phyloP scores from a whole-genome alignment of 192 early-diverging fungal genomes.

The Chytriomyces confervae region DNA sequence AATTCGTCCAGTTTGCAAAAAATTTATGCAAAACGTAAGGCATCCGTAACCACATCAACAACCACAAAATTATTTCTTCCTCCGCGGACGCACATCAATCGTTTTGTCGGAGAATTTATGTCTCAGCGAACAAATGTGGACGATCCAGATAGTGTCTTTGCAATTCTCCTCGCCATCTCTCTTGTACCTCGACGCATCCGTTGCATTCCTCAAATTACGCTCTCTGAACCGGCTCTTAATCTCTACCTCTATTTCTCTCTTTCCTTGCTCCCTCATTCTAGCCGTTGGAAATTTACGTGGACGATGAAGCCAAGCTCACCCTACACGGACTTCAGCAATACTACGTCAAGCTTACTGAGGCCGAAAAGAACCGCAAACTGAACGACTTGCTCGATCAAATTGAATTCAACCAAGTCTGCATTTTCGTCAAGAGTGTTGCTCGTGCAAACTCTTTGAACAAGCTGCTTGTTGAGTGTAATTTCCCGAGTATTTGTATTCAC shows the following conservation, averaged over 20 bases:
- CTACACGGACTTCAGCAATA: slow-evolving; percentile 97
- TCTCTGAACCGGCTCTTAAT: no score
- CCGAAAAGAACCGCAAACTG: slow-evolving; percentile 91
- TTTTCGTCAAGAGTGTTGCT: slow-evolving; percentile 91
- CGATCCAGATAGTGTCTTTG: background rate
- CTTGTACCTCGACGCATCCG: background rate
- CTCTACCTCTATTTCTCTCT: background rate
- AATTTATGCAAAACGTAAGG: slow-evolving; percentile 93
- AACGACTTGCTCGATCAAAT: slow-evolving; percentile 90
- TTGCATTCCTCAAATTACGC: background rate
- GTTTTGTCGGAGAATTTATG: no score
- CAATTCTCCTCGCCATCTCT: slow-evolving; percentile 8
- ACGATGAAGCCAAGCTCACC: slow-evolving; percentile 97
- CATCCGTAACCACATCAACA: background rate
- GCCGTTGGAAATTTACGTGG: slow-evolving; percentile 97
- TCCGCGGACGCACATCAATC: no score
- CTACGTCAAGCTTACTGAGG: slow-evolving; percentile 85
- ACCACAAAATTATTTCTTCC: no score
- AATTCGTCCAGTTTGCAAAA: slow-evolving; percentile 90
- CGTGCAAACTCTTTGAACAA: slow-evolving; percentile 89
- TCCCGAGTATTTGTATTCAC: slow-evolving; percentile 95
- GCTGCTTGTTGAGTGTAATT: slow-evolving; percentile 86
- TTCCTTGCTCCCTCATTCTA: slow-evolving; percentile 28
- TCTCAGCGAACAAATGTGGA: no score
- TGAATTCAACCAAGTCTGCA: slow-evolving; percentile 98